Evolutionary conservation across 2,329 filamentous ascomycete species (phyloP).

Genomic region (Fusarium sp.): DNA sequence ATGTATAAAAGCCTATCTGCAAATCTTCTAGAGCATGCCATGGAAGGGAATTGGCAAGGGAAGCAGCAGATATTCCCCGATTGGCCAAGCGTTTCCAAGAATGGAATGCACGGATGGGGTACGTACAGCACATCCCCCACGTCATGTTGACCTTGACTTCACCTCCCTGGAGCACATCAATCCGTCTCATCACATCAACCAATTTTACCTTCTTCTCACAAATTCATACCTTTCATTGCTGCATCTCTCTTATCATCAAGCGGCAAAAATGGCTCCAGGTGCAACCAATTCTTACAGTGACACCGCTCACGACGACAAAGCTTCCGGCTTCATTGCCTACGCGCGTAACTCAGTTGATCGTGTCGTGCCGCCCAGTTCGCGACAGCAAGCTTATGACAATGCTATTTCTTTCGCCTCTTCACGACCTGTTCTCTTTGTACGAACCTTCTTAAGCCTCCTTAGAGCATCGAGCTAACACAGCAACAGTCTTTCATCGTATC

Average conservation of each 20-base stretch:
- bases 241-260: background rate
- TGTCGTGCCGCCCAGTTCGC: conserved; percentile 70
- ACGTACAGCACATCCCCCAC: conserved; percentile 32
- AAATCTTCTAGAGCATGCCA: no score
- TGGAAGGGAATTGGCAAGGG: background rate
- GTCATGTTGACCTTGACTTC: conserved; percentile 18
- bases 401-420: conserved; percentile 68
- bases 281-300: conserved; percentile 35
- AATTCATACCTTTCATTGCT: background rate
- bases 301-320: conserved; percentile 50
- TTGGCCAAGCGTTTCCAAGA: conserved; percentile 4
- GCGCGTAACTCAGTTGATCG: conserved; percentile 61
- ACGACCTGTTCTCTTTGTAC: conserved; percentile 78
- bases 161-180: conserved; percentile 1
- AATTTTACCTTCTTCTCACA: background rate
- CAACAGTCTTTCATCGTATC: conserved; percentile 74
- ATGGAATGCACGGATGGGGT: conserved; percentile 7
- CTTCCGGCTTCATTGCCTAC: conserved; percentile 55
- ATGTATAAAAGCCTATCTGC: no score
- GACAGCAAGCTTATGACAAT: conserved; percentile 67
- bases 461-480: background rate
- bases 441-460: conserved; percentile 45
- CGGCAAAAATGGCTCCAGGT: conserved; percentile 25
- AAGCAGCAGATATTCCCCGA: conserved; percentile 5
- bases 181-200: background rate